Evolutionary conservation across 140 eudicot species (phyloP).

Genomic region (Bidens hawaiensis): DNA sequence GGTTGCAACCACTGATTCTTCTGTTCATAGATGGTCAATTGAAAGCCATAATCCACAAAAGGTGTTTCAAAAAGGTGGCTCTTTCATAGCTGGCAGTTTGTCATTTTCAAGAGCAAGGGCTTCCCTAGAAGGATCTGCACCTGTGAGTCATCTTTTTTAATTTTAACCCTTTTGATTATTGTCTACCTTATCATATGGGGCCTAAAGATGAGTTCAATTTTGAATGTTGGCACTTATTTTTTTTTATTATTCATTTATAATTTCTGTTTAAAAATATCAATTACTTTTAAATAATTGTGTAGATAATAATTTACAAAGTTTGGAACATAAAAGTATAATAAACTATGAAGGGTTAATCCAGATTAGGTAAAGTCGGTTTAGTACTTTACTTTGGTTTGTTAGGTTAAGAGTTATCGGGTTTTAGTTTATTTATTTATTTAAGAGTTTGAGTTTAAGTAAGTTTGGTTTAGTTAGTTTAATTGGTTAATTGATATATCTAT

Average conservation of each 20-base stretch:
- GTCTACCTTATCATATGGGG: neutral
- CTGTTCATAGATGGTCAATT: slow-evolving; percentile 89
- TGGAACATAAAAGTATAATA: neutral
- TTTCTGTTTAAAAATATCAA: neutral
- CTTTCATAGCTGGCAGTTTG: slow-evolving; percentile 94
- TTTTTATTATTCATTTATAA: neutral
- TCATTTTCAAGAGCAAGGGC: slow-evolving; percentile 96
- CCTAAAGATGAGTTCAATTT: neutral
- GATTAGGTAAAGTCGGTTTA: too few species aligned
- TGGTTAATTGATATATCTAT: too few species aligned
- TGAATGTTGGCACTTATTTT: neutral
- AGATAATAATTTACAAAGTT: neutral
- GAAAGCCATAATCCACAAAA: slow-evolving; percentile 81
- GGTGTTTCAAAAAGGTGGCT: slow-evolving; percentile 85
- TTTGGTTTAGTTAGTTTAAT: too few species aligned
- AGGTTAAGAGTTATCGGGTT: too few species aligned
- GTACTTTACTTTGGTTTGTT: too few species aligned
- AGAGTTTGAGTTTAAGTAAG: too few species aligned
- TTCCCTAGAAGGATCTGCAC: slow-evolving; percentile 93
- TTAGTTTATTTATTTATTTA: too few species aligned
- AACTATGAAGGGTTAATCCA: too few species aligned
- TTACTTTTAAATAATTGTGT: too few species aligned
- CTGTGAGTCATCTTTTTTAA: slow-evolving; percentile 56
- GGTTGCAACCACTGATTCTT: slow-evolving; percentile 98
- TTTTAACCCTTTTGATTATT: neutral